Conservation (phyloP, 2,329 filamentous ascomycete species). For the Botrytis squamosa region DNA sequence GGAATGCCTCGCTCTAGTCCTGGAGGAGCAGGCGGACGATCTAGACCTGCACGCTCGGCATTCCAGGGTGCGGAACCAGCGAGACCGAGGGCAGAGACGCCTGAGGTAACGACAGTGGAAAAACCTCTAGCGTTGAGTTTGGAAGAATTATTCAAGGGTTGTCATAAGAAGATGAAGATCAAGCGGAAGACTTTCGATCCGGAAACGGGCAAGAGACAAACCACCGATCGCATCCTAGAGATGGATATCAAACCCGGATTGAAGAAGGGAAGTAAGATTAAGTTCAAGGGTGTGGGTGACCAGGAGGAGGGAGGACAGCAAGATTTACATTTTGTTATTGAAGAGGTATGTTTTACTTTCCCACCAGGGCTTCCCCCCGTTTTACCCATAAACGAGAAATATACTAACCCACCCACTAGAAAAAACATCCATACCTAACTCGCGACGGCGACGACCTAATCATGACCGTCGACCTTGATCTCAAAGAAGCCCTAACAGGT, state of each 20-base stretch:
- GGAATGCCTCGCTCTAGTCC: constrained; percentile 42
- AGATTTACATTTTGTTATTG: constrained; percentile 90
- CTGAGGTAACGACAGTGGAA: constrained; percentile 89
- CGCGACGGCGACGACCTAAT: constrained; percentile 87
- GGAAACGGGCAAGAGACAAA: constrained; percentile 75
- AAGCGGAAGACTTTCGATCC: constrained; percentile 93
- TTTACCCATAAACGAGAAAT: background rate
- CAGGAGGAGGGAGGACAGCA: constrained; percentile 95
- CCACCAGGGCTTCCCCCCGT: background rate
- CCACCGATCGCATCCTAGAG: constrained; percentile 86
- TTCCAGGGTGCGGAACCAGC: constrained; percentile 42
- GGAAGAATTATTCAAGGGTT: constrained; percentile 84
- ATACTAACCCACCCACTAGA: constrained; percentile 50
- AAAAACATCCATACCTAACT: constrained; percentile 79
- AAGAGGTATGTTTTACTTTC: constrained; percentile 67
- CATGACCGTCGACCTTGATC: constrained; percentile 73
- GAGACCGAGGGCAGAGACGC: constrained; percentile 51
- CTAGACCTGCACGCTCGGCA: constrained; percentile 42
- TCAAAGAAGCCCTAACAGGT: constrained; percentile 93
- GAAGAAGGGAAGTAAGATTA: constrained; percentile 97
- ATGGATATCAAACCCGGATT: constrained; percentile 94
- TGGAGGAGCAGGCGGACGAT: constrained; percentile 47
- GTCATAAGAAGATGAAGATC: constrained; percentile 96
- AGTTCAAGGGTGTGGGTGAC: constrained; percentile 96
- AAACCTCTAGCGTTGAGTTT: constrained; percentile 75